Base-by-base conservation (phyloP, 1,139 yeast species). In the Candida mesenterica region DNA sequence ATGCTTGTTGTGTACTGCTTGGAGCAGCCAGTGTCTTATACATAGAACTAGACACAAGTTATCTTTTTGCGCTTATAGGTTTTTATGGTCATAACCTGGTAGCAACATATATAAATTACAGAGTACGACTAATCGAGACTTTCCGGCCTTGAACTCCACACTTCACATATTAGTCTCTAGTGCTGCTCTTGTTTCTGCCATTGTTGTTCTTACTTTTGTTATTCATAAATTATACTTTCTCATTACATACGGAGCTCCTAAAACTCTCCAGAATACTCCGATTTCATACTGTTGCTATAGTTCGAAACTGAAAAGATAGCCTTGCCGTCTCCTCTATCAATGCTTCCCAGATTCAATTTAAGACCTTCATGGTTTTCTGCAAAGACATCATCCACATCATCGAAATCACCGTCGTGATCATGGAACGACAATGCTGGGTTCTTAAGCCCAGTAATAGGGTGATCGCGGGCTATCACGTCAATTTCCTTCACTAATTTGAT, bases 401-500 rank as follows among this genome's bases (percentile, higher is more conserved):
- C 46, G 18, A 45, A 53, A 16, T 56, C 60, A 9, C 37, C 38
- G 1, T 61, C 68, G 6, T 52, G 52, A 37, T 66, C 72, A 40
- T 69, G 68, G 48, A 63, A 70, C 2, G 69, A 59, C 31, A 62
- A 53, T 0, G 76, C 76, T 0, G 75, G 76, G 41, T 70, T 70
- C 39, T 59, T 61, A 20, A 68, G 51, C 1, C 73, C 75, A 1
- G 68, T 65, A n/a, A 66, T 46, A 1, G 74, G 72, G 38, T 68
- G 63, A 39, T 65, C 63, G 32, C 62, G 51, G 1, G 71, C 67
- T 4, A 63, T 69, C 3, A 53, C 50, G 37, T 74, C 79, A 24
- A 76, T 67, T 34, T 75, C 78, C 42, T 72, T 72, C 15, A 75
- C 72, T 14, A 73, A 59, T 41, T 72, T 71, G 36, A 79, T 75